Base-by-base conservation (phyloP, 345 rosid species). In the Erodium maritimum region DNA sequence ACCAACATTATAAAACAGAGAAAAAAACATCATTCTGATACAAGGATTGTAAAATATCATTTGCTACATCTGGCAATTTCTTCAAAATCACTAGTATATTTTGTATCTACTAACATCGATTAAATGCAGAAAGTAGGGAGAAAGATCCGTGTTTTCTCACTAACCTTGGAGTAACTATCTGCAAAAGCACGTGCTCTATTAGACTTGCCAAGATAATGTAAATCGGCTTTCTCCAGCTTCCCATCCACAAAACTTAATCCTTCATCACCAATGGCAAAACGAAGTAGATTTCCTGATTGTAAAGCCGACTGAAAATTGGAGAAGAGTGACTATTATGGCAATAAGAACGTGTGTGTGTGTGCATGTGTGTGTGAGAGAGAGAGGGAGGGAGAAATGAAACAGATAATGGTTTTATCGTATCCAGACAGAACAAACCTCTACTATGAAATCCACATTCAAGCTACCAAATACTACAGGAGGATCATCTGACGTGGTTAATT, bases 131-230 rank as follows among this genome's bases (percentile, higher is more conserved):
- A 46, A 46, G 17, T 19, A 5, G 51, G 5, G 55, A 11, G 46
- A 1, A 59, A 19, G 18, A 17, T n/a, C 21, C 18, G 16, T 20
- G 23, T 17, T 16, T 54, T 54, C 55, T 37, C 17, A 68, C 83
- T 21, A 65, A 93, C 95, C 99, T 93, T 93, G 55, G 99, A 93
- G 77, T 80, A 89, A 73, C 91, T 89, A 65, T 93, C 99, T 42
- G 99, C 91, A 65, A 83, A 93, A 24, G 95, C 83, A 25, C 97
- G 88, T 5, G 90, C 81, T 66, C 81, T 75, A 64, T 87, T 85
- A 63, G 78, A 56, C 68, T 76, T 79, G 67, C 87, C 84, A 42
- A 79, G 77, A 67, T 81, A 93, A 60, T 78, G 79, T 59, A 89
- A 66, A 73, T 93, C 97, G 46, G 90, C 94, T 52, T 70, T 85